phyloP scores from a whole-genome alignment of 1,284 basidiomycete genomes.

The Microbotryomycetes sp. region DNA sequence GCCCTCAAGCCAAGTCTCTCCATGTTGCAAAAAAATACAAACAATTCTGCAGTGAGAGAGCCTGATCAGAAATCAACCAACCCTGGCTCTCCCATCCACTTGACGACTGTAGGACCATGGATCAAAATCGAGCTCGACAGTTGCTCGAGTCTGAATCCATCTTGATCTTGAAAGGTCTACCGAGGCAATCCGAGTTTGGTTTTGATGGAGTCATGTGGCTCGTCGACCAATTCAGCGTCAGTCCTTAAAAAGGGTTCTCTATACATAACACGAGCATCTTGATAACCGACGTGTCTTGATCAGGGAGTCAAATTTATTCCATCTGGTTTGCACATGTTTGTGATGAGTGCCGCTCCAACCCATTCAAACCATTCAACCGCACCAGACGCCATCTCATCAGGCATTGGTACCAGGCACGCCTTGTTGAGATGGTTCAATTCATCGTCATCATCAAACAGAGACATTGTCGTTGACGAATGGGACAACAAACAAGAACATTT shows the following conservation, averaged over 20 bases:
- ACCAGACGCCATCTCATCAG: slow-evolving; percentile 1
- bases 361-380: not conserved
- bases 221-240: slow-evolving; percentile 29
- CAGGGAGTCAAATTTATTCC: slow-evolving; percentile 37
- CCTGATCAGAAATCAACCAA: too few relatives aligned
- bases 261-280: not conserved
- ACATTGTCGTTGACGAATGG: slow-evolving; percentile 21
- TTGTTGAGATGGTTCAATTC: slow-evolving; percentile 23
- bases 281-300: not conserved
- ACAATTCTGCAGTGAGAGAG: too few relatives aligned
- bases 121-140: not conserved
- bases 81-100: too few relatives aligned
- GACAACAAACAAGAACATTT: slow-evolving; percentile 20
- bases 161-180: slow-evolving; percentile 26
- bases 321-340: slow-evolving; percentile 35
- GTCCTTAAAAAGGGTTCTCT: not conserved
- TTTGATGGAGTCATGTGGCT: slow-evolving; percentile 33
- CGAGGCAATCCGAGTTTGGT: slow-evolving; percentile 33
- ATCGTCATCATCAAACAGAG: slow-evolving; percentile 1
- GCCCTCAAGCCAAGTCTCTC: too few relatives aligned
- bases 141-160: slow-evolving; percentile 3
- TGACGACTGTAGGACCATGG: not conserved
- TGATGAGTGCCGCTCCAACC: slow-evolving; percentile 25
- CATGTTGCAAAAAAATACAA: too few relatives aligned
- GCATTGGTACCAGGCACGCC: slow-evolving; percentile 24